These are phyloP conservation scores for Neurospora sp. DNA, from an alignment of 495 filamentous ascomycete genomes.

Conservation along the genomic window DNA sequence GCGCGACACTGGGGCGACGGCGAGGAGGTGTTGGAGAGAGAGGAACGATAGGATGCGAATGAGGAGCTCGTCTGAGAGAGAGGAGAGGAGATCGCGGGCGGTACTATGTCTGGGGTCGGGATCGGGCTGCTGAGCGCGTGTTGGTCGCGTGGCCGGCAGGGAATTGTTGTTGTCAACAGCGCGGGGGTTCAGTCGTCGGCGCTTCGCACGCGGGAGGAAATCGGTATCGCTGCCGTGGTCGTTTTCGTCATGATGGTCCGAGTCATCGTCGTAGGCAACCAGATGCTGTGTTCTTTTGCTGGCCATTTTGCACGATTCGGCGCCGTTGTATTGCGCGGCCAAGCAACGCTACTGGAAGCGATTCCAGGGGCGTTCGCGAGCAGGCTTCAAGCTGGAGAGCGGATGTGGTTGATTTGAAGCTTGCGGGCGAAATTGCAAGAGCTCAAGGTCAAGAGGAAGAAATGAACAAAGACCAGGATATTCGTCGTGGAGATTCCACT, in stretches of 20 bases:
- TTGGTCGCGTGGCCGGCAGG: neutral
- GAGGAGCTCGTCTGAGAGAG: conserved; percentile 78
- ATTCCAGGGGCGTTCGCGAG: neutral
- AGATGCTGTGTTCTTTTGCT: neutral
- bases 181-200: neutral
- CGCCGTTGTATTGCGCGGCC: neutral
- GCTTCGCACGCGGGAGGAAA: neutral
- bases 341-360: neutral
- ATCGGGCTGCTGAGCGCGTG: neutral
- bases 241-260: neutral
- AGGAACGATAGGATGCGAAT: conserved; percentile 75
- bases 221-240: neutral
- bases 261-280: neutral
- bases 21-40: conserved; percentile 54
- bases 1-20: conserved; percentile 68
- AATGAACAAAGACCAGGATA: neutral
- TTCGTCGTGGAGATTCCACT: neutral
- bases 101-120: neutral
- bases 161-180: neutral
- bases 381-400: neutral
- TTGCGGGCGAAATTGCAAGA: neutral
- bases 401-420: neutral
- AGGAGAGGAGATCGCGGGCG: conserved; percentile 35
- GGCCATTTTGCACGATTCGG: neutral
- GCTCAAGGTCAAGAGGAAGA: neutral